A percentile compares a stretch with the other conserved stretches of the same genome.
Evolutionary conservation across 2,329 filamentous ascomycete genomes (phyloP).

Genomic region (Cladophialophora chaetospira): DNA sequence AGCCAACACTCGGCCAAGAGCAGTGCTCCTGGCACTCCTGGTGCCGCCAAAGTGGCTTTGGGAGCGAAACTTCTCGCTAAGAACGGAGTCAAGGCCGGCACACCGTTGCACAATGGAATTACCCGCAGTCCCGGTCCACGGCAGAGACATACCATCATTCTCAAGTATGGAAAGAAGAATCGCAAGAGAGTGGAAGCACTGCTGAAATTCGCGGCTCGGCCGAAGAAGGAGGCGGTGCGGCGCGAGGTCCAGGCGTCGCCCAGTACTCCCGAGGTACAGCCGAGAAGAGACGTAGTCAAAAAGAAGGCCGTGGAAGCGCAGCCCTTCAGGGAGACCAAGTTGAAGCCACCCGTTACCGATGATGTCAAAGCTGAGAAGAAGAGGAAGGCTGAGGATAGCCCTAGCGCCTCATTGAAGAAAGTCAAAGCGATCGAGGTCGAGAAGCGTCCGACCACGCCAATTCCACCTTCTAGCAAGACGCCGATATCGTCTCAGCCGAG

Average conservation of each 20-base stretch:
- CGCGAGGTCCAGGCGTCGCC: constrained; percentile 12
- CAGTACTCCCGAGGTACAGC: not conserved
- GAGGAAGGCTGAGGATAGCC: constrained; percentile 22
- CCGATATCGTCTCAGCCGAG: constrained; percentile 34
- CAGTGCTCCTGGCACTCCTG: constrained; percentile 24
- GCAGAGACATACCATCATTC: constrained; percentile 48
- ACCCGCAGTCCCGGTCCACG: constrained; percentile 31
- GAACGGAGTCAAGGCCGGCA: constrained; percentile 12
- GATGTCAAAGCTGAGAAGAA: constrained; percentile 28
- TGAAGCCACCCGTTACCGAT: constrained; percentile 9
- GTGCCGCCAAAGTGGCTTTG: constrained; percentile 12
- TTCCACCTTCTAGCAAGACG: constrained; percentile 40
- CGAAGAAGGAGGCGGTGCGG: constrained; percentile 26
- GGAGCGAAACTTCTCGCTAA: constrained; percentile 24
- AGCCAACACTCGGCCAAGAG: constrained; percentile 30
- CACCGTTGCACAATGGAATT: constrained; percentile 22
- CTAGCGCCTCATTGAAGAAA: constrained; percentile 31
- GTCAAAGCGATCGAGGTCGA: constrained; percentile 33
- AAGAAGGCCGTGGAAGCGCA: constrained; percentile 25
- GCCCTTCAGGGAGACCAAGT: constrained; percentile 23
- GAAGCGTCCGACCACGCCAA: constrained; percentile 40
- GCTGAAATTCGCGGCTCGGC: constrained; percentile 43
- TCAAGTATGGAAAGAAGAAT: constrained; percentile 56
- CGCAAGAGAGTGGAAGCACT: constrained; percentile 50
- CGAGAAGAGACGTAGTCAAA: constrained; percentile 24